Evolutionary conservation across 1,284 basidiomycete species (phyloP).

Genomic region (Erythrobasidium hasegawianum): DNA sequence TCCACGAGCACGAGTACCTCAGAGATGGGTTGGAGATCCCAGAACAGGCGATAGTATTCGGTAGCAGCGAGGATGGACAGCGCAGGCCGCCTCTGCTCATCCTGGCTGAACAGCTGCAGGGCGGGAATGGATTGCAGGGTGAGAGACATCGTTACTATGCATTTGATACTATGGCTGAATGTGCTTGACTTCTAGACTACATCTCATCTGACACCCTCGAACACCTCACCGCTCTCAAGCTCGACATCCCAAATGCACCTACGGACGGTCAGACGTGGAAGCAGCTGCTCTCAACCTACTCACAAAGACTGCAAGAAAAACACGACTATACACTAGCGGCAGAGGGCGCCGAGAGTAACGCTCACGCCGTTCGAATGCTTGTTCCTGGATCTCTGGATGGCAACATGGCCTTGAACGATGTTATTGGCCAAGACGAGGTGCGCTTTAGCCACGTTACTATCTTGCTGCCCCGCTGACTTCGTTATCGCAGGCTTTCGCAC

Average conservation of each 20-base stretch:
- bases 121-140: not conserved
- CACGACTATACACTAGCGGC: not conserved
- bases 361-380: conserved; percentile 7
- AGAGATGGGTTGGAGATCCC: conserved; percentile 31
- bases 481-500: conserved; percentile 2
- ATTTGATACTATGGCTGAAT: not conserved
- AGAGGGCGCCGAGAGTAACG: not conserved
- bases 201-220: not conserved
- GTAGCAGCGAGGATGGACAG: not conserved
- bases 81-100: conserved; percentile 16
- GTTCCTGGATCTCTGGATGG: conserved; percentile 24
- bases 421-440: conserved; percentile 20
- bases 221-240: conserved; percentile 5
- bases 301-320: conserved; percentile 14
- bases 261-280: conserved; percentile 7
- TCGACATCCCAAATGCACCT: conserved; percentile 17
- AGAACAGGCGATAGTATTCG: conserved; percentile 8
- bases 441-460: not conserved
- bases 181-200: not conserved
- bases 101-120: conserved; percentile 10
- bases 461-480: not conserved
- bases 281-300: conserved; percentile 14
- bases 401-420: conserved; percentile 17
- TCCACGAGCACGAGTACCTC: conserved; percentile 26
- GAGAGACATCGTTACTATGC: not conserved